A percentile compares a stretch with the other conserved stretches of the same genome.
Conservation (phyloP, 805 yeast genomes). For the Ogataea angusta region DNA sequence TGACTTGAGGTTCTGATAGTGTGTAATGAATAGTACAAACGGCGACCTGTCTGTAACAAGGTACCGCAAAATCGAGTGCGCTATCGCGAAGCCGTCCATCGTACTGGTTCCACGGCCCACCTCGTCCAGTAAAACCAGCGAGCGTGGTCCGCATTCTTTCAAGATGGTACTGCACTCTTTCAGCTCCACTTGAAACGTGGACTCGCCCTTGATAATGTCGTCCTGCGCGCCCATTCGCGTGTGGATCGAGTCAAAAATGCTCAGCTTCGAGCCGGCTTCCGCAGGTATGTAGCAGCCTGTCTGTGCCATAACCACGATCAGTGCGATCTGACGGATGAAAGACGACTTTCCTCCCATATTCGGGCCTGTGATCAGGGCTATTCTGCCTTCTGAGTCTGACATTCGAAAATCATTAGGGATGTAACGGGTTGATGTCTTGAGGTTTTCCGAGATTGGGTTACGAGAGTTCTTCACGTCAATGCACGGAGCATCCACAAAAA, state of each 20-base stretch:
- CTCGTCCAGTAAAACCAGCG: conserved; percentile 69
- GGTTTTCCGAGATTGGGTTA: conserved; percentile 31
- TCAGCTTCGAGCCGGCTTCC: conserved; percentile 44
- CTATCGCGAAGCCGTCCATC: conserved; percentile 78
- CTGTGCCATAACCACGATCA: conserved; percentile 70
- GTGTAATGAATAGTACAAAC: conserved; percentile 76
- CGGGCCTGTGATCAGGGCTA: conserved; percentile 75
- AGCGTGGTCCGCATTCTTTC: conserved; percentile 44
- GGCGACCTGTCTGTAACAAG: conserved; percentile 46
- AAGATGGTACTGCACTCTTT: conserved; percentile 61
- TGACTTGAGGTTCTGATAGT: conserved; percentile 64
- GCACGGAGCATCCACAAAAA: conserved; percentile 42
- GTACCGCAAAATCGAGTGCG: conserved; percentile 65
- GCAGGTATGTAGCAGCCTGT: conserved; percentile 79
- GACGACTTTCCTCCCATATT: conserved; percentile 89
- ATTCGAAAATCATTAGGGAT: conserved; percentile 67
- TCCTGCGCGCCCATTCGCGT: conserved; percentile 82
- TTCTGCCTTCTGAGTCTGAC: conserved; percentile 43
- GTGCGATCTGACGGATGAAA: conserved; percentile 69
- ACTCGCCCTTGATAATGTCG: conserved; percentile 67
- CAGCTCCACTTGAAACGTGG: conserved; percentile 81
- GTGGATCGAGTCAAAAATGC: conserved; percentile 55
- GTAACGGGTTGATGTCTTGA: conserved; percentile 32
- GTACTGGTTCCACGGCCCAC: conserved; percentile 72
- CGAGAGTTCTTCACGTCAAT: conserved; percentile 56